Evolutionary conservation across 768 basidiomycete genomes (phyloP).

Genomic region (Boletus rubroflammeus): DNA sequence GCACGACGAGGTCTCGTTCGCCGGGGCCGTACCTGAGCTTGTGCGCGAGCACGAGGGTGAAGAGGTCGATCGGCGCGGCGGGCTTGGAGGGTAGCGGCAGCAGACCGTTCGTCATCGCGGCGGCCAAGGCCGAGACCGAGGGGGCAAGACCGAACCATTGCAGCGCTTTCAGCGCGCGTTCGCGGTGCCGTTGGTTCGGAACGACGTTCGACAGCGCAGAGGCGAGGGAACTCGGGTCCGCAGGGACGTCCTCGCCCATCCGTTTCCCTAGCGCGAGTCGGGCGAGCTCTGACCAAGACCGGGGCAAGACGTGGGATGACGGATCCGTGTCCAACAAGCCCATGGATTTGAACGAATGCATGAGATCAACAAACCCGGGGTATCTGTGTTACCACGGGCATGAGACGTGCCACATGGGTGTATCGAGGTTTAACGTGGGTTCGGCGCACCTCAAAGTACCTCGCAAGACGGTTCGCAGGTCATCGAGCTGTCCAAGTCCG

Average conservation of each 20-base stretch:
- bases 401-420: background rate
- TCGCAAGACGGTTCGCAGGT: constrained; percentile 65
- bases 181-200: constrained; percentile 13
- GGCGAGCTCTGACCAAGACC: constrained; percentile 36
- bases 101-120: constrained; percentile 15
- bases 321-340: constrained; percentile 56
- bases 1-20: constrained; percentile 85
- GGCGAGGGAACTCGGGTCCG: constrained; percentile 31
- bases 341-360: constrained; percentile 66
- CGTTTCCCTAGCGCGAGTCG: constrained; percentile 32
- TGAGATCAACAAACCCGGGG: constrained; percentile 72
- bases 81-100: constrained; percentile 44
- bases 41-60: constrained; percentile 68
- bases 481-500: constrained; percentile 40
- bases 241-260: constrained; percentile 24
- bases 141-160: constrained; percentile 34
- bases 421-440: background rate
- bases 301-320: constrained; percentile 16
- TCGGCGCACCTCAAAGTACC: constrained; percentile 72
- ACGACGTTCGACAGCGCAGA: constrained; percentile 32
- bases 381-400: constrained; percentile 47
- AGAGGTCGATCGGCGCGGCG: constrained; percentile 62
- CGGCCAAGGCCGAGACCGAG: background rate
- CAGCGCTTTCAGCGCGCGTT: constrained; percentile 40
- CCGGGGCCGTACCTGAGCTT: constrained; percentile 62